These are phyloP conservation scores for Coemansia guatemalensis DNA, from an alignment of 192 early-diverging fungal genomes.

Conservation along the genomic window DNA sequence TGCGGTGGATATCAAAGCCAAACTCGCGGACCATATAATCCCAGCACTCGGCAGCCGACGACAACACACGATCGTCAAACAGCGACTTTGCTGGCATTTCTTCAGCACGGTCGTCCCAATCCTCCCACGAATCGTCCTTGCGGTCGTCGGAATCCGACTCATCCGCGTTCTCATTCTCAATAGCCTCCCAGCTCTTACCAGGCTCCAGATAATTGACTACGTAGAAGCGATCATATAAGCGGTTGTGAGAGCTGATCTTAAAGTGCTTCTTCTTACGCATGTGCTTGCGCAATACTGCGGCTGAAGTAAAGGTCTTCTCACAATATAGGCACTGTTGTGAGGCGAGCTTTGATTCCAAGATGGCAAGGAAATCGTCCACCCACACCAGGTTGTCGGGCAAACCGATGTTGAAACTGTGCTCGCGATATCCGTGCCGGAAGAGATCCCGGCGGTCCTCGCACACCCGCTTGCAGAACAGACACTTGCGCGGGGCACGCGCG, in stretches of 20 bases:
- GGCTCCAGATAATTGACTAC: conserved; percentile 91
- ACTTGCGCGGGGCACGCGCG: conserved; percentile 70
- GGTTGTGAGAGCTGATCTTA: conserved; percentile 87
- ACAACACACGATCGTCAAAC: conserved; percentile 68
- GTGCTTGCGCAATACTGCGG: conserved; percentile 87
- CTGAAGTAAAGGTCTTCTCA: conserved; percentile 87
- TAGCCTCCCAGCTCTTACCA: conserved; percentile 87
- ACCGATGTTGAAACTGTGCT: conserved; percentile 94
- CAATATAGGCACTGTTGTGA: conserved; percentile 87
- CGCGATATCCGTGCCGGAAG: conserved; percentile 86
- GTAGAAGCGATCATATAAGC: conserved; percentile 91
- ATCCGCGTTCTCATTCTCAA: conserved; percentile 77
- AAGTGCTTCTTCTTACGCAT: conserved; percentile 99
- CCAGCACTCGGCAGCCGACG: conserved; percentile 61
- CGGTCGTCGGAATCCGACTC: conserved; percentile 64
- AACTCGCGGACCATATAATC: conserved; percentile 75
- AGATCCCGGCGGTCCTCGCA: conserved; percentile 67
- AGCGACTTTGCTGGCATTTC: conserved; percentile 71
- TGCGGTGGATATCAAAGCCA: conserved; percentile 70
- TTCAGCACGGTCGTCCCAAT: conserved; percentile 71
- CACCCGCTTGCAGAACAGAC: conserved; percentile 89
- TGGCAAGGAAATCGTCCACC: conserved; percentile 76
- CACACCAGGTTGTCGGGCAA: conserved; percentile 87
- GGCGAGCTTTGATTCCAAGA: conserved; percentile 71
- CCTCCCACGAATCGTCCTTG: conserved; percentile 66